Evolutionary conservation across 192 early-diverging fungal species (phyloP).

Genomic region (Podila epicladia): DNA sequence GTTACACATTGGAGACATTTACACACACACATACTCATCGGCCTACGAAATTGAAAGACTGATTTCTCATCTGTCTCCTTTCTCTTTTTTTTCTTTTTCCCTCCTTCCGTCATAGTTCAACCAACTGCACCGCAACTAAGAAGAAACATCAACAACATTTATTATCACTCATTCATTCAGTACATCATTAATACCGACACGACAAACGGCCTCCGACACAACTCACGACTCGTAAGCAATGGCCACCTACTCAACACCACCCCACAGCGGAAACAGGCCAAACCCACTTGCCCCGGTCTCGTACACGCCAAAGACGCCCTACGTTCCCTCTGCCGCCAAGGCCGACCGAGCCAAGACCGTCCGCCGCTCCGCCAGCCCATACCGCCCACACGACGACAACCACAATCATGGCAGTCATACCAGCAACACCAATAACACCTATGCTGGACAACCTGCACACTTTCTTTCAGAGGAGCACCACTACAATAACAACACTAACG

Average conservation of each 20-base stretch:
- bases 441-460: conserved; percentile 2
- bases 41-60: background rate
- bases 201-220: background rate
- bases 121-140: background rate
- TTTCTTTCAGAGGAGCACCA: background rate
- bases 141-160: background rate
- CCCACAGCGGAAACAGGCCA: conserved; percentile 10
- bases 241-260: conserved; percentile 34
- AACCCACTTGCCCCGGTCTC: conserved; percentile 38
- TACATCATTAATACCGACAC: background rate
- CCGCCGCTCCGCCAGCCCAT: background rate
- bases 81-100: background rate
- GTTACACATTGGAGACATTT: background rate
- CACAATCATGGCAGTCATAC: conserved; percentile 6
- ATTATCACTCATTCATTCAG: background rate
- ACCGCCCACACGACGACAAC: background rate
- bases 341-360: conserved; percentile 15
- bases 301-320: conserved; percentile 36
- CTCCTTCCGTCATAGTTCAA: background rate
- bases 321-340: conserved; percentile 18
- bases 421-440: background rate
- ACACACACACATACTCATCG: background rate
- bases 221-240: conserved; percentile 7
- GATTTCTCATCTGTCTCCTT: background rate
- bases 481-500: background rate